Evolutionary conservation across 306 rosid species (phyloP).

Genomic region (Spatholobus suberectus): DNA sequence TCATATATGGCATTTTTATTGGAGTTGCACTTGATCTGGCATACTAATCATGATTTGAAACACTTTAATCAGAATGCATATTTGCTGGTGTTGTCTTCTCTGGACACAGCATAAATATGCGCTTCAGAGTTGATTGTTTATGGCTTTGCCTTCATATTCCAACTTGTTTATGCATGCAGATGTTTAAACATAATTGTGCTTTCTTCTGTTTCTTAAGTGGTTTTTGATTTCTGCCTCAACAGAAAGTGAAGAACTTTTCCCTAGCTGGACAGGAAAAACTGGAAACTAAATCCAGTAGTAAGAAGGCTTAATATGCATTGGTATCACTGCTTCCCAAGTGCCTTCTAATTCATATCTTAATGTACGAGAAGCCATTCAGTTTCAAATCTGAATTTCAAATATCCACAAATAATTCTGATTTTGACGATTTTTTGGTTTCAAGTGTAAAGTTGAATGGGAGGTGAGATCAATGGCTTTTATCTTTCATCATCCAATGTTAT

Average conservation of each 20-base stretch:
- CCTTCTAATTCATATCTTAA: not conserved
- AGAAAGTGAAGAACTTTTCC: slow-evolving; percentile 92
- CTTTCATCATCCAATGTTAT: not conserved
- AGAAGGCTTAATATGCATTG: slow-evolving; percentile 54
- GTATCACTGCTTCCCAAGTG: not conserved
- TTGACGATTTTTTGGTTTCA: not conserved
- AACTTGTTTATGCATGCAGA: not conserved
- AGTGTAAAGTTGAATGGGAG: slow-evolving; percentile 28
- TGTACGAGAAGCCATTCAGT: slow-evolving; percentile 28
- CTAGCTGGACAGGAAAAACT: slow-evolving; percentile 61
- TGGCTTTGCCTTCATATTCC: slow-evolving; percentile 32
- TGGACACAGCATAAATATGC: not conserved
- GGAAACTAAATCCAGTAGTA: slow-evolving; percentile 51
- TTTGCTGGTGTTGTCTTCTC: not conserved
- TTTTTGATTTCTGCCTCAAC: slow-evolving; percentile 38
- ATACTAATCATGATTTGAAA: not conserved
- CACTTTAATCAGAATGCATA: not conserved
- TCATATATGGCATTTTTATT: slow-evolving; percentile 14
- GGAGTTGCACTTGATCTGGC: slow-evolving; percentile 23
- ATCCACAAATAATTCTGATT: slow-evolving; percentile 20
- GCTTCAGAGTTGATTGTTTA: not conserved
- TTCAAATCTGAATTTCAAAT: not conserved
- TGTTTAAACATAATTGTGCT: not conserved
- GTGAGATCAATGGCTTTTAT: not conserved
- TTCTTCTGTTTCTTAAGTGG: slow-evolving; percentile 4